Evolutionary conservation across 2,329 filamentous ascomycete genomes (phyloP).

Genomic region (Beauveria medogensis): DNA sequence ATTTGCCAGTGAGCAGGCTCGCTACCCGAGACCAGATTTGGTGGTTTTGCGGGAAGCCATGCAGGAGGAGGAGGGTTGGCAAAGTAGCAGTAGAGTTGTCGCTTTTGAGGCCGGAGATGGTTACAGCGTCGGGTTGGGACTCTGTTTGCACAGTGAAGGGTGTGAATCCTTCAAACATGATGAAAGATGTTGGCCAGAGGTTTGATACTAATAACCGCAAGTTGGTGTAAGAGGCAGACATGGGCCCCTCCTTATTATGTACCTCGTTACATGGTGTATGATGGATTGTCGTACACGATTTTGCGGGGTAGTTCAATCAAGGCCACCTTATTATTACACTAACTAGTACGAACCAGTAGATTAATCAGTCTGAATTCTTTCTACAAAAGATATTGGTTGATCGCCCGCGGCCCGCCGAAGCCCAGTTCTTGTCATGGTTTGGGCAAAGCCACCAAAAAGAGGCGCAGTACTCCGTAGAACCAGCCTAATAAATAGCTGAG

Average conservation of each 20-base stretch:
- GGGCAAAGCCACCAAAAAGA: background rate
- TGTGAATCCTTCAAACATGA: conserved; percentile 32
- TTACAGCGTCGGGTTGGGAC: conserved; percentile 25
- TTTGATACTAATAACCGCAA: background rate
- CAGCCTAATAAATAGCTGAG: background rate
- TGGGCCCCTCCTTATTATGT: too few species aligned
- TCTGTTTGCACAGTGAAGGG: conserved; percentile 30
- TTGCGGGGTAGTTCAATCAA: too few species aligned
- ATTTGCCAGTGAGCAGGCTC: conserved; percentile 28
- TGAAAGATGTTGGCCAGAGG: background rate
- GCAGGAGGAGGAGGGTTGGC: conserved; percentile 38
- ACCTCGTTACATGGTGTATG: too few species aligned
- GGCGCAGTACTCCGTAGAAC: background rate
- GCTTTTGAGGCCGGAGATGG: conserved; percentile 36
- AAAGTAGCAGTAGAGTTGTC: conserved; percentile 19
- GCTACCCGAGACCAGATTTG: conserved; percentile 44
- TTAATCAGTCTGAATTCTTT: too few species aligned
- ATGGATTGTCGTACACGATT: too few species aligned
- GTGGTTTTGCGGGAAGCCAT: conserved; percentile 44
- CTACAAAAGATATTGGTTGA: background rate
- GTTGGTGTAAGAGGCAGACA: background rate
- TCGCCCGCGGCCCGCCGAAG: too few species aligned
- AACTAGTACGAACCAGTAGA: too few species aligned
- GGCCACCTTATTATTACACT: too few species aligned
- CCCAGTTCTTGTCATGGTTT: background rate